Evolutionary conservation across 2,329 filamentous ascomycete species (phyloP), one percentile per base, ranked within the genome.

Genomic region (Gaeumannomyces sp.): DNA sequence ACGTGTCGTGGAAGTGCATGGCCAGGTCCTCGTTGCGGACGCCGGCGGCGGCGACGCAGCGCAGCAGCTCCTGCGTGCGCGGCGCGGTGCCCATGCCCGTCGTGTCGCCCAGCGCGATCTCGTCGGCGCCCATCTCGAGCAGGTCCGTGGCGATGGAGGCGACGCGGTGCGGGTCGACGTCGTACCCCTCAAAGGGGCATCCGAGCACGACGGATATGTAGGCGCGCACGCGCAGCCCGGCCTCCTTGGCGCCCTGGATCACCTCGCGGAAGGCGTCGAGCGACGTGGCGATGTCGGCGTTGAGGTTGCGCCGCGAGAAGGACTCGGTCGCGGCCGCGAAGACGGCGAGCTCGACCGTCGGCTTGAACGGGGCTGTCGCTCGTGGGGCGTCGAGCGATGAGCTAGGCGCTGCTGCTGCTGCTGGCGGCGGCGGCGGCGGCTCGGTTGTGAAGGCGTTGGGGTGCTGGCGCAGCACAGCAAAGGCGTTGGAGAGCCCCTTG

Each of bases 1-100:
- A 94, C 1, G 92, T 96, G 72, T 96, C 91, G 75, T 96, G 92
- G 72, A 96, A 94, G 76, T 96, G 92, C 78, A 93, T 87, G 0
- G 91, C 91, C 14, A 96, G 77, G 70, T 91, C 88, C 70, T 88
- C 85, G 64, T 83, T 83, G 27, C 88, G 82, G 25, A 96, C 83
- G 0, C 88, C 89, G 1, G 89, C 89, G 1, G 86, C 83, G 11
- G 81, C 76, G 76, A 92, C 78, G 65, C 87, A 87, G 68, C 82
- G 82, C 65, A 93, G 79, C 60, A 93, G 78, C 65, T 85, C 84
- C 64, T 81, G 79, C 2, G 89, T 92, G 65, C 86, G 80, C 25
- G 87, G 88, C n/a, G 87, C 88, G 0, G 91, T 96, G 38, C 93
- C 93, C 84, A 96, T 93, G 25, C 93, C 93, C 0, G 93, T 94